Evolutionary conservation across 1,284 basidiomycete species (phyloP).

Genomic region (Cyathus pygmaeus): DNA sequence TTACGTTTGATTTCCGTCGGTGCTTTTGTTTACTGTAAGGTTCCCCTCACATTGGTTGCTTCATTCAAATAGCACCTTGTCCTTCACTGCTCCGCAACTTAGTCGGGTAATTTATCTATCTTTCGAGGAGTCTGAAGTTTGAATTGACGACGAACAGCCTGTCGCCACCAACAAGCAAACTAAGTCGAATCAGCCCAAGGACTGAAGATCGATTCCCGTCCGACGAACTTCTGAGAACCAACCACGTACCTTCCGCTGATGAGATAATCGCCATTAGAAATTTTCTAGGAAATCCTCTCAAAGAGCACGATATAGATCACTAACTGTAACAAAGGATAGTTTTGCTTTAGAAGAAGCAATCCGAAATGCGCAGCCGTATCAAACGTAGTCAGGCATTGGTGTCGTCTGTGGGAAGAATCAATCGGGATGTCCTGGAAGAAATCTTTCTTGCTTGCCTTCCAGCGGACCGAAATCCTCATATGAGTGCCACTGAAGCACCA

Average conservation of each 20-base stretch:
- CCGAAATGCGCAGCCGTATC: not conserved
- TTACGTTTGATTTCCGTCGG: no score
- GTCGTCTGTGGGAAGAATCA: conserved; percentile 19
- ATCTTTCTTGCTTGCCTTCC: conserved; percentile 27
- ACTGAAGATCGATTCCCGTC: no score
- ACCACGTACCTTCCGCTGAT: not conserved
- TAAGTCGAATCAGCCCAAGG: no score
- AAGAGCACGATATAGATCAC: not conserved
- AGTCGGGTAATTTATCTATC: no score
- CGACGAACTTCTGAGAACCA: not conserved
- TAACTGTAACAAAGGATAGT: not conserved
- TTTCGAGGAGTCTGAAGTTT: no score
- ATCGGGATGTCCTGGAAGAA: conserved; percentile 19
- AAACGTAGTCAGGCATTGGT: conserved; percentile 3
- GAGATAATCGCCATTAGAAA: not conserved
- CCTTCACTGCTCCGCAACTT: no score
- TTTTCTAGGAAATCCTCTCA: not conserved
- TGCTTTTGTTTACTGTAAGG: no score
- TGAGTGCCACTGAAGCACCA: conserved; percentile 14
- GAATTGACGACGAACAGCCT: no score
- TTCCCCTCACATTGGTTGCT: no score
- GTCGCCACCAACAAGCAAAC: no score
- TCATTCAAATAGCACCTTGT: no score
- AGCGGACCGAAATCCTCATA: conserved; percentile 16
- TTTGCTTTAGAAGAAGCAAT: not conserved